Percentiles rank a stretch among this genome's conserved stretches.
phyloP scores from a whole-genome alignment of 2,329 filamentous ascomycete genomes.

The Amauroascus verrucosus region DNA sequence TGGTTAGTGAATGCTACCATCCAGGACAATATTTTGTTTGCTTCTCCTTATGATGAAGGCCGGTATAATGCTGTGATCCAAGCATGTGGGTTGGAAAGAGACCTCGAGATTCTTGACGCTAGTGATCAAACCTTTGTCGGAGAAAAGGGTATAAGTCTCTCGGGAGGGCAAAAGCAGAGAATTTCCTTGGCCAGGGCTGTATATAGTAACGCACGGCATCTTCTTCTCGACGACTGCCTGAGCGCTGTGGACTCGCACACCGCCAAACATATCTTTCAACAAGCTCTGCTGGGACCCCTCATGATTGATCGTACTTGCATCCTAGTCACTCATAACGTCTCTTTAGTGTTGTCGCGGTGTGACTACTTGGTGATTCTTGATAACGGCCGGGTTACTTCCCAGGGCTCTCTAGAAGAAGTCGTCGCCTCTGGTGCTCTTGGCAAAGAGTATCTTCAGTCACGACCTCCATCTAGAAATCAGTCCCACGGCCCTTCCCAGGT shows the following conservation, averaged over 20 bases:
- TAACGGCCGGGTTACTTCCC: slow-evolving; percentile 67
- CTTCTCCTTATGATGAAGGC: slow-evolving; percentile 65
- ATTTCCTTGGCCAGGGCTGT: slow-evolving; percentile 93
- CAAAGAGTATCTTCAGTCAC: slow-evolving; percentile 70
- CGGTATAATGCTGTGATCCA: slow-evolving; percentile 81
- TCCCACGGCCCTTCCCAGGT: slow-evolving; percentile 70
- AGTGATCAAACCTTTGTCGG: slow-evolving; percentile 91
- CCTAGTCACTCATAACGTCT: slow-evolving; percentile 87
- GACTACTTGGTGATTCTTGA: slow-evolving; percentile 75
- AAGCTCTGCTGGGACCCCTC: slow-evolving; percentile 78
- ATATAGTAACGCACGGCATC: slow-evolving; percentile 87
- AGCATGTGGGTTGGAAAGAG: slow-evolving; percentile 81
- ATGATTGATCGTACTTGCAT: slow-evolving; percentile 88
- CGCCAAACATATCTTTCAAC: slow-evolving; percentile 93
- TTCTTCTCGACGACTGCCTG: slow-evolving; percentile 88
- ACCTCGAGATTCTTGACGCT: slow-evolving; percentile 81
- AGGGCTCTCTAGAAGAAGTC: slow-evolving; percentile 68
- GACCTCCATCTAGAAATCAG: slow-evolving; percentile 55
- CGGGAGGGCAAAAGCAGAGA: slow-evolving; percentile 92
- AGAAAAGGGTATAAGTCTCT: slow-evolving; percentile 93
- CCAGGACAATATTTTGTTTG: slow-evolving; percentile 90
- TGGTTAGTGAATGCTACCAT: slow-evolving; percentile 96
- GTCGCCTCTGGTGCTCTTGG: slow-evolving; percentile 81
- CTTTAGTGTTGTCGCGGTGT: slow-evolving; percentile 72
- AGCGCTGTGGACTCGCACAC: slow-evolving; percentile 97